Evolutionary conservation across 768 basidiomycete species (phyloP), one percentile per base, ranked within the genome.

Genomic region (Astraeus odoratus): DNA sequence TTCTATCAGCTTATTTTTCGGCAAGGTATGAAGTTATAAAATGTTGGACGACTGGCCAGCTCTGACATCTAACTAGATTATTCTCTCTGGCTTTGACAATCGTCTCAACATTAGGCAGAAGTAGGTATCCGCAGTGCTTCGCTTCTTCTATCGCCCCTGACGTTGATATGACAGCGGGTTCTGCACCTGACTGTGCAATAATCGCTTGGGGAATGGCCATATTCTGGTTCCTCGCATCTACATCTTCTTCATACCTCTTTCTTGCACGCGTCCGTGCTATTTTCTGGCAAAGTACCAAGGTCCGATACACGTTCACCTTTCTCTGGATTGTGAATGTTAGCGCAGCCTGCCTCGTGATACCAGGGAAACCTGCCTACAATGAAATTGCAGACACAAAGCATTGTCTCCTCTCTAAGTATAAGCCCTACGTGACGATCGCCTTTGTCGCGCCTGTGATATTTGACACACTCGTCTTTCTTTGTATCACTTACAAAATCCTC

Each of bases 391-490:
- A 51, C 10, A 65, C 64, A 0, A 47, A 49, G 15, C 56, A 54
- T 33, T 67, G 65, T 42, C 46, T 55, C 3, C 51, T 53, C 31
- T 44, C 37, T 12, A 29, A 36, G 15, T 57, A 51, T 5, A 51
- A 57, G 18, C 34, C 52, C 1, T 63, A 44, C 36, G 50, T 41
- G 9, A 53, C 49, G 5, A 51, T 54, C 1, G 50, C 51, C 5
- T 44, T 53, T 4, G 51, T 63, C 34, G 43, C 49, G 6, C 52
- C 56, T 1, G 43, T 58, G 7, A 34, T 57, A n/a, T 49, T 59
- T 49, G 65, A 67, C 44, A 61, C 63, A 1, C 24, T 61, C 10
- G 55, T 67, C 5, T 63, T 64, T 39, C 15, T 65, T 13, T 58
- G 56, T 1, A 60, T 67, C 35, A 59, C 64, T 4, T 57, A 46